These are phyloP conservation scores for Elsinoe fawcettii DNA, from an alignment of 2,329 filamentous ascomycete genomes.

Conservation along the genomic window DNA sequence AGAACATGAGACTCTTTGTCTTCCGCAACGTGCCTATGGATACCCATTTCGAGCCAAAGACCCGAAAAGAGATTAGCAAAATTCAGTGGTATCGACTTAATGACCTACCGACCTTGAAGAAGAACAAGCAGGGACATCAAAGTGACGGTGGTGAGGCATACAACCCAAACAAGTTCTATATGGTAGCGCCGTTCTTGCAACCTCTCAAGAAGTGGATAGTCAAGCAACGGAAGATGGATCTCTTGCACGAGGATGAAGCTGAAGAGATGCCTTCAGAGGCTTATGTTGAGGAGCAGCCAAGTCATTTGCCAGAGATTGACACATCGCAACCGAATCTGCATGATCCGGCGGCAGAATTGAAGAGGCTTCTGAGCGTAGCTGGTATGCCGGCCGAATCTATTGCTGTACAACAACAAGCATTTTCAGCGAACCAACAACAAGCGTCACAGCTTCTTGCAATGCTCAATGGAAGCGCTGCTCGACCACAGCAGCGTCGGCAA, in stretches of 20 bases:
- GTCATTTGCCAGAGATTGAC: conserved; percentile 8
- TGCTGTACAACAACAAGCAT: conserved; percentile 27
- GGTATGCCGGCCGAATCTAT: conserved; percentile 25
- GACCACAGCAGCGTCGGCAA: conserved; percentile 24
- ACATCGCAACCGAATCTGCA: conserved; percentile 9
- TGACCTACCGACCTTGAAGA: conserved; percentile 74
- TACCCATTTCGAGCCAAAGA: conserved; percentile 79
- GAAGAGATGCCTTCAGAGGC: conserved; percentile 18
- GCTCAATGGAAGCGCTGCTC: conserved; percentile 37
- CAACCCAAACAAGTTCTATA: conserved; percentile 87
- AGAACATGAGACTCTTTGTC: conserved; percentile 87
- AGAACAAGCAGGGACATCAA: conserved; percentile 58
- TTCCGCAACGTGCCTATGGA: conserved; percentile 84
- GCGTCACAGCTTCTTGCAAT: conserved; percentile 51
- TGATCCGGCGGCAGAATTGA: conserved; percentile 38
- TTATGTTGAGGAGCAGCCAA: conserved; percentile 11
- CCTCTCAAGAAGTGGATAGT: conserved; percentile 84
- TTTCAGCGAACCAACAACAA: conserved; percentile 32
- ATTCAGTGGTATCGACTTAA: conserved; percentile 91
- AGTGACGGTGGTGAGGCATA: conserved; percentile 44
- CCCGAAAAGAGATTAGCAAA: conserved; percentile 94
- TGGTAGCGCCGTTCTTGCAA: conserved; percentile 88
- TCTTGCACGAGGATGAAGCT: conserved; percentile 18
- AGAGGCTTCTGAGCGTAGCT: conserved; percentile 41
- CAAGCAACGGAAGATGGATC: conserved; percentile 69